Evolutionary conservation across 306 rosid species (phyloP).

Genomic region (Citrullus mucosospermus): DNA sequence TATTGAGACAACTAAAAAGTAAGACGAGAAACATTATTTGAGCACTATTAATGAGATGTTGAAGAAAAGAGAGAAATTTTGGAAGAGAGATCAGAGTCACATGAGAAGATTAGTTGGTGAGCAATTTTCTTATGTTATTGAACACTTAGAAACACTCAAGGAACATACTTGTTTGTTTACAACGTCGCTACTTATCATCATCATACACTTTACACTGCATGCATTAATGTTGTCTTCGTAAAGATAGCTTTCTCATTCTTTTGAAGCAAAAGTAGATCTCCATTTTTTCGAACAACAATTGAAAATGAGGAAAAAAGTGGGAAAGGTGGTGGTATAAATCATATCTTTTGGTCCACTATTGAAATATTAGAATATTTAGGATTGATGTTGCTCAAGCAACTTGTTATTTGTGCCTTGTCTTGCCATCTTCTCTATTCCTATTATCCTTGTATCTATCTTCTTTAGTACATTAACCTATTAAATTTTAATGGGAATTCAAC

Average conservation of each 20-base stretch:
- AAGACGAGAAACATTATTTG: too few species aligned
- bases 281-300: conserved; percentile 4
- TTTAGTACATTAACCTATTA: background rate
- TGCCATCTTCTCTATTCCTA: background rate
- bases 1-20: too few species aligned
- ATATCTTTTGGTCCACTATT: conserved; percentile 2
- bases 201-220: conserved; percentile 5
- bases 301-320: background rate
- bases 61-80: conserved; percentile 8
- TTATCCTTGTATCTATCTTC: background rate
- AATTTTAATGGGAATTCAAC: background rate
- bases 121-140: conserved; percentile 13
- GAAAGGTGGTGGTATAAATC: conserved; percentile 4
- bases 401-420: background rate
- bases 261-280: conserved; percentile 18
- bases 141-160: conserved; percentile 21
- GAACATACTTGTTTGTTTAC: conserved; percentile 26
- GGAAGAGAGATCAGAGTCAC: conserved; percentile 24
- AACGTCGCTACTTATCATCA: conserved; percentile 29
- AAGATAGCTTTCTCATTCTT: conserved; percentile 19
- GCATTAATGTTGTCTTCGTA: conserved; percentile 12
- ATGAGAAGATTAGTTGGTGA: conserved; percentile 23
- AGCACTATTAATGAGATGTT: conserved; percentile 5
- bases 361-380: background rate
- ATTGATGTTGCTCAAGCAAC: background rate